These are phyloP conservation scores for Thermothelomyces thermophilus DNA, from an alignment of 2,329 filamentous ascomycete species.

Conservation along the genomic window DNA sequence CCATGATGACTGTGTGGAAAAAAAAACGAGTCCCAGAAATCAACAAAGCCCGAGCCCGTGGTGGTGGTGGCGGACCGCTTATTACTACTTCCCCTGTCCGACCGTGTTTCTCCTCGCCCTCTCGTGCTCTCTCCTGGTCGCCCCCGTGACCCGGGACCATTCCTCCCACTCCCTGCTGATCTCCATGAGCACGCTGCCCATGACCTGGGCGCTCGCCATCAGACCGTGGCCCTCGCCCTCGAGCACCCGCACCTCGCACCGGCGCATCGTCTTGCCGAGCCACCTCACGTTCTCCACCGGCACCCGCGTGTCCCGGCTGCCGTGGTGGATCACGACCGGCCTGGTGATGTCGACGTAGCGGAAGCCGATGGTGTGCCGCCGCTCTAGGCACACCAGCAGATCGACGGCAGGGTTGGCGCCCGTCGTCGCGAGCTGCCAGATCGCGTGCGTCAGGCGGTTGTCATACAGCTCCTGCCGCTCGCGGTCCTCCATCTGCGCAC, in stretches of 20 bases:
- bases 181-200: slow-evolving; percentile 91
- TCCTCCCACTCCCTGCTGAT: slow-evolving; percentile 93
- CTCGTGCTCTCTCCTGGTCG: slow-evolving; percentile 22
- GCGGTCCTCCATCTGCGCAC: slow-evolving; percentile 56
- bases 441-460: slow-evolving; percentile 77
- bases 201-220: slow-evolving; percentile 90
- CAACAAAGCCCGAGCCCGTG: no score
- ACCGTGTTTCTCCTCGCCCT: slow-evolving; percentile 26
- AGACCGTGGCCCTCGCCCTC: slow-evolving; percentile 90
- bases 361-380: slow-evolving; percentile 87
- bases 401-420: slow-evolving; percentile 93
- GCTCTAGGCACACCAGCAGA: slow-evolving; percentile 84
- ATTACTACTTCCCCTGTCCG: slow-evolving; percentile 23
- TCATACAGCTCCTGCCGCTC: slow-evolving; percentile 75
- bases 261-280: slow-evolving; percentile 88
- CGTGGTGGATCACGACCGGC: slow-evolving; percentile 89
- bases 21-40: no score
- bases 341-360: slow-evolving; percentile 93
- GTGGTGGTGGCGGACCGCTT: no score
- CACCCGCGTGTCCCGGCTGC: slow-evolving; percentile 81
- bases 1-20: not conserved
- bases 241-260: slow-evolving; percentile 84
- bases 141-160: slow-evolving; percentile 59
- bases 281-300: slow-evolving; percentile 93
- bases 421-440: slow-evolving; percentile 87